These are phyloP conservation scores for Pichia sp. DNA, from an alignment of 1,139 yeast species.

Conservation along the genomic window DNA sequence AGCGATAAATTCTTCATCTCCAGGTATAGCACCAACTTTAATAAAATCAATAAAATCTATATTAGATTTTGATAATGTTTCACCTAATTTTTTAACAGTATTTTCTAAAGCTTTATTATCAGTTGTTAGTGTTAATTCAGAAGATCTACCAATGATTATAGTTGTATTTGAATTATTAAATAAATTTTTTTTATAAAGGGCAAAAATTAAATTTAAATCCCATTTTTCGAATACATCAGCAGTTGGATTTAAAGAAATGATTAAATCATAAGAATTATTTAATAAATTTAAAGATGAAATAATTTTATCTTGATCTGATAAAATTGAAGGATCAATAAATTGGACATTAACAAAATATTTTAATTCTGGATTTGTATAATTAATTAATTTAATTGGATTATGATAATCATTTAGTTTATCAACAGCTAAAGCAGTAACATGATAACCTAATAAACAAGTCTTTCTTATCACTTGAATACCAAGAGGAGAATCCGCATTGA, in stretches of 20 bases:
- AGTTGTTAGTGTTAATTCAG: not conserved
- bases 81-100: not conserved
- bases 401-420: not conserved
- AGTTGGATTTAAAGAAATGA: constrained; percentile 9
- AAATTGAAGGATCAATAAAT: not conserved
- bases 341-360: not conserved
- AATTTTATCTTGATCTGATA: not conserved
- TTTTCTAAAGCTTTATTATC: constrained; percentile 3
- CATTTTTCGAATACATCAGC: constrained; percentile 4
- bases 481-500: constrained; percentile 8
- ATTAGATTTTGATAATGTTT: not conserved
- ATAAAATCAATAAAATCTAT: constrained; percentile 3
- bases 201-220: constrained; percentile 9
- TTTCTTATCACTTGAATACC: constrained; percentile 6
- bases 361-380: constrained; percentile 12
- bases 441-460: constrained; percentile 1
- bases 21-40: constrained; percentile 6
- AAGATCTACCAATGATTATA: constrained; percentile 7
- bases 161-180: constrained; percentile 1
- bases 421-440: constrained; percentile 1
- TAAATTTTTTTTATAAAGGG: not conserved
- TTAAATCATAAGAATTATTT: constrained; percentile 1
- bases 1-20: constrained; percentile 11
- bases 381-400: not conserved
- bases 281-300: not conserved